These are phyloP conservation scores for Geotrichum phurueaensis DNA, from an alignment of 1,139 yeast genomes.

Conservation along the genomic window DNA sequence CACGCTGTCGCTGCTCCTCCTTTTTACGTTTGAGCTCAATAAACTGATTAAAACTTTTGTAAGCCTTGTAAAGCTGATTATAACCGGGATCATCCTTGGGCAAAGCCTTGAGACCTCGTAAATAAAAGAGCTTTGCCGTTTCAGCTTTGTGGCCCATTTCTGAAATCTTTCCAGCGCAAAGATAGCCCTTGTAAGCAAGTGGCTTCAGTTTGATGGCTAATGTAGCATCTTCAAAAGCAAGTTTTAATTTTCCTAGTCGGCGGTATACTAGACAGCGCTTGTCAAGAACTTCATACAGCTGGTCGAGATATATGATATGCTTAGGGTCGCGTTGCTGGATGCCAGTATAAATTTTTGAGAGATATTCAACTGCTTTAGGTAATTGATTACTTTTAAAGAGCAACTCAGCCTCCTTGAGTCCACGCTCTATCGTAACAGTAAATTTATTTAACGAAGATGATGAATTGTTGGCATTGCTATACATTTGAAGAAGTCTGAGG, in stretches of 20 bases:
- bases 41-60: neutral
- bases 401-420: neutral
- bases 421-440: neutral
- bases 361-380: neutral
- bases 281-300: neutral
- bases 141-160: constrained; percentile 9
- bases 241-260: neutral
- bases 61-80: constrained; percentile 2
- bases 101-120: constrained; percentile 2
- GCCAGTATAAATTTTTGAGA: neutral
- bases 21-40: neutral
- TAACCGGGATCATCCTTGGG: neutral
- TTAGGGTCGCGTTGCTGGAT: neutral
- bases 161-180: constrained; percentile 11
- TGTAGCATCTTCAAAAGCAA: constrained; percentile 8
- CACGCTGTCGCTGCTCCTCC: neutral
- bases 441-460: neutral
- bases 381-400: neutral
- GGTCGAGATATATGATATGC: neutral
- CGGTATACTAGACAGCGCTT: constrained; percentile 12
- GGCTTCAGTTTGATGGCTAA: constrained; percentile 4
- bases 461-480: neutral
- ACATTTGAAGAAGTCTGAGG: neutral
- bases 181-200: constrained; percentile 9
- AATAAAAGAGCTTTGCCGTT: constrained; percentile 5